Percentiles rank a stretch among this genome's conserved stretches.
These are phyloP conservation scores for Candida sp. DNA, from an alignment of 1,139 yeast species.

Conservation along the genomic window DNA sequence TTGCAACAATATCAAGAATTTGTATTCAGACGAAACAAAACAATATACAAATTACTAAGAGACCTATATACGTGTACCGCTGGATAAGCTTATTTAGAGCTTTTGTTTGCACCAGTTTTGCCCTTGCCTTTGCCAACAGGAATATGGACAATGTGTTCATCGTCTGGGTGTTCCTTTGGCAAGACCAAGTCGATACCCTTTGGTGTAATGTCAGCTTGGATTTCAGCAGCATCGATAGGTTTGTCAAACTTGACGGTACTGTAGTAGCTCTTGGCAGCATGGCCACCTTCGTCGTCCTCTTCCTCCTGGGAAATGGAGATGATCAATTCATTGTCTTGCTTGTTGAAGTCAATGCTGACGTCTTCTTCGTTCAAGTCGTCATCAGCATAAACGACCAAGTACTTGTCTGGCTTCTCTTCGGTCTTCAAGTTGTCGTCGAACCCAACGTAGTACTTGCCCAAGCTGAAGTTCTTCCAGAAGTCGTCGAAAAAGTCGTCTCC, in stretches of 20 bases:
- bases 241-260: constrained; percentile 27
- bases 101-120: not conserved
- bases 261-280: constrained; percentile 20
- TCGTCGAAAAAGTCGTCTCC: constrained; percentile 13
- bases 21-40: not conserved
- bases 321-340: constrained; percentile 26
- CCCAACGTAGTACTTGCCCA: constrained; percentile 17
- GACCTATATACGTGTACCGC: not conserved
- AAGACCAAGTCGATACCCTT: constrained; percentile 23
- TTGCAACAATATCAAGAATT: constrained; percentile 1
- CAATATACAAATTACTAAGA: not conserved
- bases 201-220: constrained; percentile 23
- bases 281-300: constrained; percentile 19
- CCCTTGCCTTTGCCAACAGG: constrained; percentile 6
- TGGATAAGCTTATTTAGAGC: not conserved
- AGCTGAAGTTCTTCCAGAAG: constrained; percentile 15
- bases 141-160: constrained; percentile 22
- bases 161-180: constrained; percentile 28
- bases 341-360: constrained; percentile 26
- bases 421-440: constrained; percentile 25
- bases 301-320: constrained; percentile 20
- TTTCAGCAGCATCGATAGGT: constrained; percentile 24
- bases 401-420: constrained; percentile 26
- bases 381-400: constrained; percentile 24
- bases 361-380: constrained; percentile 24